Conservation (phyloP, 2,329 filamentous ascomycete species). For the Aspergillus terreus region DNA sequence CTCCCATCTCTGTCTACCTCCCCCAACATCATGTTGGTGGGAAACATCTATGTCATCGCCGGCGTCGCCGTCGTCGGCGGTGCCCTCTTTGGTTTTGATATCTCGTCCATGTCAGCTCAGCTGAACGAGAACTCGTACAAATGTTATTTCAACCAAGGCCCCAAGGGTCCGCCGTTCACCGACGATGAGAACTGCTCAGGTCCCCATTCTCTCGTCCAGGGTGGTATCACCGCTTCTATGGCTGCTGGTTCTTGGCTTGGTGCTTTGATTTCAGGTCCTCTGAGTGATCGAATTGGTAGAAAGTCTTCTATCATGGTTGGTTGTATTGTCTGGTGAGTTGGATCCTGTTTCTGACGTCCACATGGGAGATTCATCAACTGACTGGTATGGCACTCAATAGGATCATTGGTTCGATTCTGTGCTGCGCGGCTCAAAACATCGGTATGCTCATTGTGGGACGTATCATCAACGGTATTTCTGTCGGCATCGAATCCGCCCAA, state of each 20-base stretch:
- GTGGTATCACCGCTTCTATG: slow-evolving; percentile 69
- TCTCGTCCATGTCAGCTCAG: slow-evolving; percentile 35
- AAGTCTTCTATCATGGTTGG: slow-evolving; percentile 51
- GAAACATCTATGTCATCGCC: slow-evolving; percentile 57
- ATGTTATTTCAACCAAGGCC: slow-evolving; percentile 61
- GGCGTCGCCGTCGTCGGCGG: slow-evolving; percentile 47
- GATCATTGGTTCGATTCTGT: slow-evolving; percentile 53
- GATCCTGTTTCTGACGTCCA: slow-evolving; percentile 42
- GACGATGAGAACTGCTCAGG: slow-evolving; percentile 41
- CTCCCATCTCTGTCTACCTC: neutral
- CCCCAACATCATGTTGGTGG: slow-evolving; percentile 32
- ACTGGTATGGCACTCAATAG: slow-evolving; percentile 17
- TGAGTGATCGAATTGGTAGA: slow-evolving; percentile 55
- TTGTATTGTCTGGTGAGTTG: slow-evolving; percentile 43
- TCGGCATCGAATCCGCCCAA: slow-evolving; percentile 68
- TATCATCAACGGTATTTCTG: slow-evolving; percentile 66
- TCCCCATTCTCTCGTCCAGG: slow-evolving; percentile 52
- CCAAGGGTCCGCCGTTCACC: slow-evolving; percentile 57
- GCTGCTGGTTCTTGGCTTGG: slow-evolving; percentile 67
- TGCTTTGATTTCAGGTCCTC: slow-evolving; percentile 51
- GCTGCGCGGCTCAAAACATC: slow-evolving; percentile 59
- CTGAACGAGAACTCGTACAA: slow-evolving; percentile 52
- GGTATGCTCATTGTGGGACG: slow-evolving; percentile 68
- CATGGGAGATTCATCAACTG: neutral
- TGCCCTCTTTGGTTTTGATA: slow-evolving; percentile 33